Evolutionary conservation across 2,329 filamentous ascomycete species (phyloP).

Genomic region (Arthrobotrys iridis): DNA sequence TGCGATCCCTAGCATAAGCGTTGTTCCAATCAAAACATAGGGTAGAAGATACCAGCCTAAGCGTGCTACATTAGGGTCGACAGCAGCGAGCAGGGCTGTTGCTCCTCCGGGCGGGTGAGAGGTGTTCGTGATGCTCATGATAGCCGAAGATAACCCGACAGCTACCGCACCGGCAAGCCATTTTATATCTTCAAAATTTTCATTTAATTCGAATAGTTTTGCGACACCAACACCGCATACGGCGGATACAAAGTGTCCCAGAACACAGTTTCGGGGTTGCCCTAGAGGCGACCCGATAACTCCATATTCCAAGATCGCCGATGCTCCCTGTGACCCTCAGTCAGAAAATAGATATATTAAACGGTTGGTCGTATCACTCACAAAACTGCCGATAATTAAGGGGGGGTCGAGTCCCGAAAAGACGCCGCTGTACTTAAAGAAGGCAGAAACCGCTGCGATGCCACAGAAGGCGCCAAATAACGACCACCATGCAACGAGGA

Average conservation of each 20-base stretch:
- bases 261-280: slow-evolving; percentile 75
- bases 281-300: slow-evolving; percentile 76
- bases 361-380: slow-evolving; percentile 59
- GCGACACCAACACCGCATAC: slow-evolving; percentile 70
- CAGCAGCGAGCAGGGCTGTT: slow-evolving; percentile 75
- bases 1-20: slow-evolving; percentile 71
- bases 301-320: slow-evolving; percentile 79
- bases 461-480: slow-evolving; percentile 73
- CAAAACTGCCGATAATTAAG: slow-evolving; percentile 75
- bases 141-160: slow-evolving; percentile 70
- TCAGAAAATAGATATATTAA: not conserved
- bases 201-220: slow-evolving; percentile 71
- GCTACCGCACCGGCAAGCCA: slow-evolving; percentile 74
- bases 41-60: slow-evolving; percentile 77
- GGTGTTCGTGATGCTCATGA: slow-evolving; percentile 77
- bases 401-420: slow-evolving; percentile 68
- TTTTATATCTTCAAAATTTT: slow-evolving; percentile 66
- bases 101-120: slow-evolving; percentile 79
- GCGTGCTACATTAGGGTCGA: slow-evolving; percentile 66
- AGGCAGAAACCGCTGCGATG: slow-evolving; percentile 70
- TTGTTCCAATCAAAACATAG: slow-evolving; percentile 70
- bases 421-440: slow-evolving; percentile 67
- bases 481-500: slow-evolving; percentile 71
- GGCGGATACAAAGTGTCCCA: slow-evolving; percentile 74
- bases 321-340: slow-evolving; percentile 69